Evolutionary conservation across 2,329 filamentous ascomycete genomes (phyloP).

Genomic region (Lachnellula occidentalis): DNA sequence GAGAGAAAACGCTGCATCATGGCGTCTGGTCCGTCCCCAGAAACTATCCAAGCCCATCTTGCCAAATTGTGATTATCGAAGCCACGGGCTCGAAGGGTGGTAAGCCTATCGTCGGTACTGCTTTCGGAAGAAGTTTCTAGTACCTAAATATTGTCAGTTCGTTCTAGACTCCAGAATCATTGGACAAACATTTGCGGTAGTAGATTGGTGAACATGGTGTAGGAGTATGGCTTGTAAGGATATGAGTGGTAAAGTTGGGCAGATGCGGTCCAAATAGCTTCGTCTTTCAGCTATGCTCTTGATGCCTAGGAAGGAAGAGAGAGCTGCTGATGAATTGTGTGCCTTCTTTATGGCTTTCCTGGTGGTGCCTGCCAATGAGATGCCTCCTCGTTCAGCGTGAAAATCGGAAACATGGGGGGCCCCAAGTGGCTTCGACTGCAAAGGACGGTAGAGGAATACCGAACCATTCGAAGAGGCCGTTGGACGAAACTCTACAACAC

Average conservation of each 20-base stretch:
- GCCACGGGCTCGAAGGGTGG: conserved; percentile 8
- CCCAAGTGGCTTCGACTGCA: no score
- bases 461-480: no score
- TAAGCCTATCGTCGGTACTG: neutral
- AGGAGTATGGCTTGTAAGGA: neutral
- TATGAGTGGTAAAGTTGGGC: neutral
- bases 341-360: no score
- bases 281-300: neutral
- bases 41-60: conserved; percentile 27
- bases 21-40: conserved; percentile 14
- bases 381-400: no score
- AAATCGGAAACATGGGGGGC: no score
- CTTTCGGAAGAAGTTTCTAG: neutral
- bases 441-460: no score
- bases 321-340: neutral
- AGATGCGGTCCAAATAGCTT: neutral
- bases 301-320: conserved; percentile 1
- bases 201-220: neutral
- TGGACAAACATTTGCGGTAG: neutral
- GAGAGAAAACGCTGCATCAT: conserved; percentile 23
- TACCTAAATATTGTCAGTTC: no score
- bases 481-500: no score
- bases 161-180: no score
- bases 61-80: conserved; percentile 21
- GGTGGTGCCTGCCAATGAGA: no score